A percentile compares a stretch with the other conserved stretches of the same genome.
These are phyloP conservation scores for Mortierella sp. DNA, from an alignment of 371 early-diverging fungal genomes.

Conservation along the genomic window DNA sequence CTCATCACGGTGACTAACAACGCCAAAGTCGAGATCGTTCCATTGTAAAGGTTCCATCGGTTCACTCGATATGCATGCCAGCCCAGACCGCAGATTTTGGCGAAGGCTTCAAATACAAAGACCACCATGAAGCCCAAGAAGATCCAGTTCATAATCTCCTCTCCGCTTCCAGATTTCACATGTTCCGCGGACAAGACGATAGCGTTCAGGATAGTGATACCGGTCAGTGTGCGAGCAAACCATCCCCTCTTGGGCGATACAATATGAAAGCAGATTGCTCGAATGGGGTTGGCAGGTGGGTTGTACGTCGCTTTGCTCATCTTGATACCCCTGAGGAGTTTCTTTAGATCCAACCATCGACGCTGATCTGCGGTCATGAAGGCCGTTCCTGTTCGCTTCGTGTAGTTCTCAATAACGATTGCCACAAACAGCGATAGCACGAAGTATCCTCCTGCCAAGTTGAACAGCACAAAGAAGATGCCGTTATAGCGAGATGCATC, in stretches of 20 bases:
- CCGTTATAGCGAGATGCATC: slow-evolving; percentile 67
- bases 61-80: slow-evolving; percentile 67
- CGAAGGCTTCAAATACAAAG: slow-evolving; percentile 63
- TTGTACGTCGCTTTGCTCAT: slow-evolving; percentile 66
- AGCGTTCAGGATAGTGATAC: slow-evolving; percentile 62
- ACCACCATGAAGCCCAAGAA: slow-evolving; percentile 60
- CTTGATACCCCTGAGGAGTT: slow-evolving; percentile 66
- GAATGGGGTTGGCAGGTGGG: slow-evolving; percentile 53
- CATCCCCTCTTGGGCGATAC: slow-evolving; percentile 63
- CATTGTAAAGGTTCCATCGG: slow-evolving; percentile 72
- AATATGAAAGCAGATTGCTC: slow-evolving; percentile 59
- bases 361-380: slow-evolving; percentile 76
- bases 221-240: slow-evolving; percentile 62
- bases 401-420: slow-evolving; percentile 75
- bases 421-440: slow-evolving; percentile 76
- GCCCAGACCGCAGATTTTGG: slow-evolving; percentile 67
- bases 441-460: slow-evolving; percentile 71
- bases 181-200: slow-evolving; percentile 66
- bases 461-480: slow-evolving; percentile 74
- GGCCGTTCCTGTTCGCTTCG: slow-evolving; percentile 70
- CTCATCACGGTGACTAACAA: slow-evolving; percentile 59
- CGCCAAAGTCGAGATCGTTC: slow-evolving; percentile 62
- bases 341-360: slow-evolving; percentile 77
- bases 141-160: slow-evolving; percentile 54
- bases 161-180: slow-evolving; percentile 26